phyloP scores from a whole-genome alignment of 1,139 yeast genomes.

The Geotrichum bryndzae region DNA sequence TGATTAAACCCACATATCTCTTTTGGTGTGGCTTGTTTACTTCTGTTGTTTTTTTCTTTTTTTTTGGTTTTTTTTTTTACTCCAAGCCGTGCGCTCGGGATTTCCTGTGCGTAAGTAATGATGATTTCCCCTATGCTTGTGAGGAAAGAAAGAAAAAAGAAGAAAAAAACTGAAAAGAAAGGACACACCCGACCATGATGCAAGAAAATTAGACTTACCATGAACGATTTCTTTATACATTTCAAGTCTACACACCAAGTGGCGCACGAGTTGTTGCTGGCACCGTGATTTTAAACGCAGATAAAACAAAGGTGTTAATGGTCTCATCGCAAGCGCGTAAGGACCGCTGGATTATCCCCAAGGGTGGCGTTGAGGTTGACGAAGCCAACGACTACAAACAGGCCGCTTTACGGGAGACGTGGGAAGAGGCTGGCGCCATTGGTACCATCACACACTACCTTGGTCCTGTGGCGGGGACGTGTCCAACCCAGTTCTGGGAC shows the following conservation, averaged over 20 bases:
- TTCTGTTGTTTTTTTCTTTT: not conserved
- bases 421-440: conserved; percentile 95
- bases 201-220: not conserved
- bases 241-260: conserved; percentile 44
- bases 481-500: conserved; percentile 59
- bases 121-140: no score
- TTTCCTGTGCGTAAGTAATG: no score
- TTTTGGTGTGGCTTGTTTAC: not conserved
- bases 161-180: not conserved
- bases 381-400: conserved; percentile 48
- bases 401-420: conserved; percentile 79
- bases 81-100: no score
- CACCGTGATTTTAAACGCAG: conserved; percentile 62
- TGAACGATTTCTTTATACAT: not conserved
- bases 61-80: not conserved
- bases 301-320: conserved; percentile 61
- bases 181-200: not conserved
- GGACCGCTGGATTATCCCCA: conserved; percentile 81
- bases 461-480: conserved; percentile 60
- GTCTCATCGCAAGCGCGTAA: conserved; percentile 64
- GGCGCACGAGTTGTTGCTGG: conserved; percentile 92
- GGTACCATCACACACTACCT: conserved; percentile 53
- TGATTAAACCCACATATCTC: no score
- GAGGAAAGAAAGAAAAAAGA: not conserved
- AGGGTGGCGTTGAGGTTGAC: conserved; percentile 91